Percentiles rank a stretch among this genome's conserved stretches.
These are phyloP conservation scores for Plectosphaerella sp. DNA, from an alignment of 2,329 filamentous ascomycete species.

Conservation along the genomic window DNA sequence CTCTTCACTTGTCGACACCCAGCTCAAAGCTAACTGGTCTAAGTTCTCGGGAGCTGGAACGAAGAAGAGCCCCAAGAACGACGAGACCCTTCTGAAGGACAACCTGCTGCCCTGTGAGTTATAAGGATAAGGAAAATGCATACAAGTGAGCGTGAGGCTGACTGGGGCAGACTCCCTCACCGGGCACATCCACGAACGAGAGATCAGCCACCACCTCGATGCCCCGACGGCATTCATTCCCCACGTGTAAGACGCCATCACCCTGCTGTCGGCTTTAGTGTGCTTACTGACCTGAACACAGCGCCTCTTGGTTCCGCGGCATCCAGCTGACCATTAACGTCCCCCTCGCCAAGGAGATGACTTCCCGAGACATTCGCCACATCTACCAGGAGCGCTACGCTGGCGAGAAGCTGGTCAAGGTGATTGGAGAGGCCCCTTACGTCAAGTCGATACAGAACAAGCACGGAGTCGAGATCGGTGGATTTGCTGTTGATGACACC, in stretches of 20 bases:
- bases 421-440: conserved; percentile 76
- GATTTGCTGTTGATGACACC: conserved; percentile 85
- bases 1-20: background rate
- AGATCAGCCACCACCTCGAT: conserved; percentile 78
- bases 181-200: conserved; percentile 91
- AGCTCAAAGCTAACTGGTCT: background rate
- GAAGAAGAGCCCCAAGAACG: conserved; percentile 91
- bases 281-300: background rate
- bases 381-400: conserved; percentile 96
- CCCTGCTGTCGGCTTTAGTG: background rate
- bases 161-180: conserved; percentile 61
- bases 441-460: conserved; percentile 82
- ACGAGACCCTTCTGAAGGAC: conserved; percentile 74
- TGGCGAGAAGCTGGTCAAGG: conserved; percentile 90
- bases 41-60: conserved; percentile 87
- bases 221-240: conserved; percentile 74
- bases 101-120: conserved; percentile 71
- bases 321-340: conserved; percentile 91
- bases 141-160: background rate
- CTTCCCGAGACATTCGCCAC: conserved; percentile 85
- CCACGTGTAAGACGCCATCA: conserved; percentile 53
- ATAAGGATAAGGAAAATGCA: background rate
- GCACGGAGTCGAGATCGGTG: conserved; percentile 91
- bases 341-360: conserved; percentile 81
- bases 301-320: conserved; percentile 90